Conservation (phyloP, 441 rosid genomes). For the Melastoma candidum region DNA sequence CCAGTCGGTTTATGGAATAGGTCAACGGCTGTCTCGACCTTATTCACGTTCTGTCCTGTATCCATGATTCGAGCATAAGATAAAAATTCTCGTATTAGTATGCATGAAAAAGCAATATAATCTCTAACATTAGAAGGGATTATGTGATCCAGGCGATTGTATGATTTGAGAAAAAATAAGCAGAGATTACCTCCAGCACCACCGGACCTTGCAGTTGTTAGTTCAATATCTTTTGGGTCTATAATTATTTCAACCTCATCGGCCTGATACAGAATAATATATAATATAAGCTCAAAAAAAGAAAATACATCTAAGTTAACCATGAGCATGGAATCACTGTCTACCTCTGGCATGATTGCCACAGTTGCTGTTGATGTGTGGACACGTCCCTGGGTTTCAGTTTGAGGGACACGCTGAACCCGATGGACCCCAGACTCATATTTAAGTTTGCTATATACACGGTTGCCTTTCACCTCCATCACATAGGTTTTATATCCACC, state of each 20-base stretch:
- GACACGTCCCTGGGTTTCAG: conserved; percentile 88
- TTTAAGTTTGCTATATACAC: conserved; percentile 88
- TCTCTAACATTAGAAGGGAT: too few species aligned
- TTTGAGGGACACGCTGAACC: conserved; percentile 95
- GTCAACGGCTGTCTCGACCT: conserved; percentile 92
- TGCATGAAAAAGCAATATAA: too few species aligned
- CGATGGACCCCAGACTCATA: conserved; percentile 94
- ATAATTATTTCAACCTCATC: conserved; percentile 97
- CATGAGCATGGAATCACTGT: conserved; percentile 6
- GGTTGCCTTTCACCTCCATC: conserved; percentile 79
- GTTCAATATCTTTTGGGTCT: conserved; percentile 90
- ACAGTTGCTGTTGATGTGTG: conserved; percentile 97
- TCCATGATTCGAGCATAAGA: conserved; percentile 3
- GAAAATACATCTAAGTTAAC: conserved; percentile 2
- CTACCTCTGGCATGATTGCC: conserved; percentile 97
- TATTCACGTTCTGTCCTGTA: conserved; percentile 96
- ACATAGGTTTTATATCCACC: conserved; percentile 94
- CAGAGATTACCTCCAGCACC: conserved; percentile 81
- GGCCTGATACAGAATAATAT: conserved; percentile 30
- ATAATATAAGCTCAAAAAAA: not conserved
- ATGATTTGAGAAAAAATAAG: too few species aligned
- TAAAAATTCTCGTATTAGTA: not conserved
- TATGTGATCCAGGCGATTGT: too few species aligned
- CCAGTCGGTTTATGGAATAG: conserved; percentile 89
- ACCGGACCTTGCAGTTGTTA: conserved; percentile 90